Evolutionary conservation across 2,329 filamentous ascomycete species (phyloP).

Genomic region (Aspergillus ruber): DNA sequence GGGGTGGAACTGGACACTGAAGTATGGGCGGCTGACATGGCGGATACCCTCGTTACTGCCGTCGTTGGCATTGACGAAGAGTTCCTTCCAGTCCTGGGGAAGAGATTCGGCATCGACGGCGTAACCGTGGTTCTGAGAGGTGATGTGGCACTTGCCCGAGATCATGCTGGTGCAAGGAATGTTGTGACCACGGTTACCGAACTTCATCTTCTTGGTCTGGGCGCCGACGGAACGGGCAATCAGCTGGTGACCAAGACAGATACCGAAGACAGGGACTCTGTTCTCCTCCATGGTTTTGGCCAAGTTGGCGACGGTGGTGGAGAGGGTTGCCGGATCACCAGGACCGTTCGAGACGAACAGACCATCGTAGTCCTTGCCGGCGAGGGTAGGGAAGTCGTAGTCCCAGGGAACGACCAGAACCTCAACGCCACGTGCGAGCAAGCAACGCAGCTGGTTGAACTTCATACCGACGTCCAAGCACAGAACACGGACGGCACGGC

Average conservation of each 20-base stretch:
- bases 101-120: slow-evolving; percentile 78
- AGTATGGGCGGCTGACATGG: slow-evolving; percentile 77
- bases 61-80: slow-evolving; percentile 98
- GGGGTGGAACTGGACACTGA: slow-evolving; percentile 99
- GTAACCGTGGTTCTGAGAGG: slow-evolving; percentile 96
- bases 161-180: slow-evolving; percentile 96
- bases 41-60: slow-evolving; percentile 97
- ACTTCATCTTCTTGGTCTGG: slow-evolving; percentile 92
- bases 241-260: slow-evolving; percentile 91
- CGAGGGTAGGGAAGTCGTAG: slow-evolving; percentile 74
- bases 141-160: slow-evolving; percentile 96
- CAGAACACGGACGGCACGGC: slow-evolving; percentile 76
- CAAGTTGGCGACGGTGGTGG: slow-evolving; percentile 71
- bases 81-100: slow-evolving; percentile 75
- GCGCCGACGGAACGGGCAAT: slow-evolving; percentile 83
- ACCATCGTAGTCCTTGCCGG: slow-evolving; percentile 82
- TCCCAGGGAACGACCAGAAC: slow-evolving; percentile 95
- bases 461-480: slow-evolving; percentile 97
- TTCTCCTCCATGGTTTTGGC: slow-evolving; percentile 68
- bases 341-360: slow-evolving; percentile 97
- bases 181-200: slow-evolving; percentile 97
- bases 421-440: slow-evolving; percentile 84
- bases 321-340: slow-evolving; percentile 84
- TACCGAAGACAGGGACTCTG: slow-evolving; percentile 85
- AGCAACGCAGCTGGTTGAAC: slow-evolving; percentile 93